Conservation (phyloP, 345 rosid genomes). For the Eucalyptus viminalis region DNA sequence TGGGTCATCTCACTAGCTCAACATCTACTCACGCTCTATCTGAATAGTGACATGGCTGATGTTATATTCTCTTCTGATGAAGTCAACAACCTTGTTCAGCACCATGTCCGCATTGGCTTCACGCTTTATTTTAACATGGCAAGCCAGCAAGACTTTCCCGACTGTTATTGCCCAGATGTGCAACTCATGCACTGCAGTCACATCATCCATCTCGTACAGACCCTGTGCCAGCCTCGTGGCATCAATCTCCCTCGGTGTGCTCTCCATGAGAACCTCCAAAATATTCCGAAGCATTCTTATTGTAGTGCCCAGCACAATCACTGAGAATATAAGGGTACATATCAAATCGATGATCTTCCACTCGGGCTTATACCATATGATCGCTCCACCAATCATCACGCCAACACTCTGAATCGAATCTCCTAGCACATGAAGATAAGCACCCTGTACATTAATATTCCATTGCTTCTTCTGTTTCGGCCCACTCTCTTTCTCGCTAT, state of each 20-base stretch:
- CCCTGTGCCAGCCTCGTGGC: constrained; percentile 60
- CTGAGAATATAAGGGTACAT: constrained; percentile 54
- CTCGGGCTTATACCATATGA: constrained; percentile 57
- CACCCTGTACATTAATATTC: constrained; percentile 52
- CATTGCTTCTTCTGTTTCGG: constrained; percentile 19
- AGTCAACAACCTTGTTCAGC: constrained; percentile 40
- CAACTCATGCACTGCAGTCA: constrained; percentile 55
- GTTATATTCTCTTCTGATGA: constrained; percentile 39
- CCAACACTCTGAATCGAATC: constrained; percentile 70
- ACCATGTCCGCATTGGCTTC: constrained; percentile 52
- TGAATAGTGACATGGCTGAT: constrained; percentile 62
- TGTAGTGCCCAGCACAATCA: constrained; percentile 39
- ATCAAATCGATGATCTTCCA: constrained; percentile 63
- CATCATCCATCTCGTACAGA: constrained; percentile 59
- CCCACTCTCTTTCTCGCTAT: neutral
- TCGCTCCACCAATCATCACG: constrained; percentile 63
- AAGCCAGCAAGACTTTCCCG: constrained; percentile 54
- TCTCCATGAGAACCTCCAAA: constrained; percentile 67
- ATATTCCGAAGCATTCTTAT: constrained; percentile 51
- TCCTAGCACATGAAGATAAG: constrained; percentile 62
- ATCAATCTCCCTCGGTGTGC: constrained; percentile 63
- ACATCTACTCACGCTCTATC: constrained; percentile 35
- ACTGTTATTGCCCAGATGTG: constrained; percentile 76
- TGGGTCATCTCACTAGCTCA: neutral
- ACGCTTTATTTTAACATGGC: constrained; percentile 47